Percentiles rank a stretch among this genome's conserved stretches.
Evolutionary conservation across 805 yeast species (phyloP).

Genomic region (Candida vaughaniae): DNA sequence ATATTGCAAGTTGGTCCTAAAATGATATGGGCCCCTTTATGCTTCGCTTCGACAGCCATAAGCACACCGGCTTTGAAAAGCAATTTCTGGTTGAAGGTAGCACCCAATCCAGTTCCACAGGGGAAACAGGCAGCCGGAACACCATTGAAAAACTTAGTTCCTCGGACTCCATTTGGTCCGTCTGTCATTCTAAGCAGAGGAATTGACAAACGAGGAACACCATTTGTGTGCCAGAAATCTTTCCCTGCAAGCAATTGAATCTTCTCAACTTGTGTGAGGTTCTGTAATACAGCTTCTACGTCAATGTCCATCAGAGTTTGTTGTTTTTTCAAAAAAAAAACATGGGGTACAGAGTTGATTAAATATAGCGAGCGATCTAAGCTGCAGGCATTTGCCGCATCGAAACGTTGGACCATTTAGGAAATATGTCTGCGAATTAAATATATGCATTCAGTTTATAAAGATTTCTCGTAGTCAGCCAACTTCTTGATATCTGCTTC

Average conservation of each 20-base stretch:
- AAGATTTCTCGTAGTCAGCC: constrained; percentile 8
- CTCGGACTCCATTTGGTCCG: constrained; percentile 67
- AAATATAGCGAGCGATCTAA: too few species aligned
- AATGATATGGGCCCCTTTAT: constrained; percentile 47
- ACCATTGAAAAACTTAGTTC: constrained; percentile 52
- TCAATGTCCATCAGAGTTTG: constrained; percentile 23
- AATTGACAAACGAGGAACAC: constrained; percentile 39
- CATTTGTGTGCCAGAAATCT: constrained; percentile 52
- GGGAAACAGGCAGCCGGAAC: constrained; percentile 60
- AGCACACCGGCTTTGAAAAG: constrained; percentile 48
- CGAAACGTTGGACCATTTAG: too few species aligned
- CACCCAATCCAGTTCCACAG: constrained; percentile 58
- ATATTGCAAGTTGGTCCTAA: constrained; percentile 49
- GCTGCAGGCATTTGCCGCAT: too few species aligned
- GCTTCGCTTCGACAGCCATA: constrained; percentile 54
- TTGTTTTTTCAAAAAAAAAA: too few species aligned
- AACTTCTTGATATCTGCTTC: constrained; percentile 9
- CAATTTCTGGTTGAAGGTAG: constrained; percentile 54
- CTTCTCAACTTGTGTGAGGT: constrained; percentile 30
- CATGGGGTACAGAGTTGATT: too few species aligned
- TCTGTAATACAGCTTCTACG: constrained; percentile 21
- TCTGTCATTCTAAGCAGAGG: constrained; percentile 51
- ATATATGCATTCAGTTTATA: too few species aligned
- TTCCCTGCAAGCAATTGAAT: constrained; percentile 34
- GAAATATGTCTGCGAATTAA: too few species aligned